Conservation (phyloP, 192 early-diverging fungal genomes). For the Backusella parvicylindrica region DNA sequence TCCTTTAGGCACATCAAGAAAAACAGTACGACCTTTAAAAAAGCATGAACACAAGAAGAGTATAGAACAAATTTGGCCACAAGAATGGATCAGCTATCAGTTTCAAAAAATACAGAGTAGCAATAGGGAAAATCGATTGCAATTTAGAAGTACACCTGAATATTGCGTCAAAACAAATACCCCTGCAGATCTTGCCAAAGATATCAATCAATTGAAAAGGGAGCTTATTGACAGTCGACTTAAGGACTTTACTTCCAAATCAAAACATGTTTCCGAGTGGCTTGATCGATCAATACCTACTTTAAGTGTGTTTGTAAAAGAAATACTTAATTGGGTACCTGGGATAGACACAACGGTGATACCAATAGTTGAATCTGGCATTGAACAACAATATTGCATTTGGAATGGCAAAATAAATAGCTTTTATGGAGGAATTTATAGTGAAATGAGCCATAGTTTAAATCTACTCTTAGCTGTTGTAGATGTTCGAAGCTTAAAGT, state of each 20-base stretch:
- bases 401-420: background rate
- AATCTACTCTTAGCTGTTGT: background rate
- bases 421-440: background rate
- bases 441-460: background rate
- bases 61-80: background rate
- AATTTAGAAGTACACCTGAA: slow-evolving; percentile 1
- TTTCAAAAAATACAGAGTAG: background rate
- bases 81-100: background rate
- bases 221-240: slow-evolving; percentile 2
- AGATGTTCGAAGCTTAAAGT: background rate
- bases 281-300: background rate
- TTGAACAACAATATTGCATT: background rate
- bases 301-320: background rate
- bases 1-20: background rate
- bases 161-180: background rate
- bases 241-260: background rate
- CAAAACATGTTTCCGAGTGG: background rate
- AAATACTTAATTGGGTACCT: background rate
- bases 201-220: background rate
- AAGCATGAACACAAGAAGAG: background rate
- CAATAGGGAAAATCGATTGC: background rate
- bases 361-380: background rate
- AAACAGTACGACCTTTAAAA: background rate
- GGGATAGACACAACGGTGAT: background rate
- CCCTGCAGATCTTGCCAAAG: background rate